Base-by-base conservation (phyloP, 2,329 filamentous ascomycete genomes). In the Cladobotryum protrusum region DNA sequence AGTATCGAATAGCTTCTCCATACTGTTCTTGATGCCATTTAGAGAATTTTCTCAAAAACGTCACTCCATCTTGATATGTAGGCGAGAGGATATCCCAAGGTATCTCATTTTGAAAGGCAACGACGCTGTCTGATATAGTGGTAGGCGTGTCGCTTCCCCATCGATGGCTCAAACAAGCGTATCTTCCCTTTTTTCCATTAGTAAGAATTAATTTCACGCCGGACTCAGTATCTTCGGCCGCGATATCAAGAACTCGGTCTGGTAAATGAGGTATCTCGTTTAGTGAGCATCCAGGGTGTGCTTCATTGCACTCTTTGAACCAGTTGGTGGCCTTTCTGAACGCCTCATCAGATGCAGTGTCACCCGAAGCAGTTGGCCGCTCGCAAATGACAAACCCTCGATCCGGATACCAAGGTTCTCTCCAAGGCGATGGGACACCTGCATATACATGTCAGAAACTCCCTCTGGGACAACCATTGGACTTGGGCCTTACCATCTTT, bases 1-100 rank as follows among this genome's bases (percentile, higher is more conserved):
- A 43, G 13, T 51, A 51, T 13, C 49, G 45, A 42, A 50, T 50
- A 14, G 40, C 29, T 3, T 50, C 42, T 2, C 37, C 48, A 15
- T 50, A 50, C 5, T 46, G 29, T 6, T 50, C 19, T 32, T 50
- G 43, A 6, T 50, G 43, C 48, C 48, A 50, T 9, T 46, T 50
- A 1, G 43, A 50, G 14, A 50, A 50, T 17, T 42, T 50, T 14
- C 48, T 15, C 14, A 50, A 4, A 43, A 50, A 50, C 6, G 45
- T 51, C n/a, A 51, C 42, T 1, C 45, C 50, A 19, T 54, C 52
- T 43, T 49, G 48, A 17, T 52, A 54, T 24, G 52, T 52, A 4
- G 35, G 49, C 3, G 52, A 49, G 18, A 54, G 52, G 6, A 48
- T 43, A 3, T 48, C 45, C 52, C 52, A 54, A 3, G 48, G 40